A percentile compares a stretch with the other conserved stretches of the same genome.
Evolutionary conservation across 164 flowering plant genomes (phyloP).

Genomic region (Magnolia changhungtana): DNA sequence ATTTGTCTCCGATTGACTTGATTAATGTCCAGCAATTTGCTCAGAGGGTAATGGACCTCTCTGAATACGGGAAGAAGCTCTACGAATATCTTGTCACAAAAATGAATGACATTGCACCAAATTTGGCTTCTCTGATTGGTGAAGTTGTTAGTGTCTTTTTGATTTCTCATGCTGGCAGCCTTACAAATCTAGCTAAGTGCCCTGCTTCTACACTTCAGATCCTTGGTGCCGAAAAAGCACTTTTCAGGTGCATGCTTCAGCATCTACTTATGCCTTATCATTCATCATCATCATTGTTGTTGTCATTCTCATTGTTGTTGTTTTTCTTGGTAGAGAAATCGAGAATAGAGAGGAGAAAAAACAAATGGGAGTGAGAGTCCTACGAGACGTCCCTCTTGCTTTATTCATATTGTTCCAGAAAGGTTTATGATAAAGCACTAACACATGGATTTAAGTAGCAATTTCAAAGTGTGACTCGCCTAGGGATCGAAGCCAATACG

Average conservation of each 20-base stretch:
- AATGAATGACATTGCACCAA: conserved; percentile 98
- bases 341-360: neutral
- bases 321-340: neutral
- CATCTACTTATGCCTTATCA: neutral
- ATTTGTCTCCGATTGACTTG: conserved; percentile 82
- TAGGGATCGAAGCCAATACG: too few relatives aligned
- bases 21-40: conserved; percentile 91
- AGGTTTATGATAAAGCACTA: too few relatives aligned
- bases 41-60: conserved; percentile 87
- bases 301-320: neutral
- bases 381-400: too few relatives aligned
- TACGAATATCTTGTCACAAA: conserved; percentile 87
- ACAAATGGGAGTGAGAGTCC: too few relatives aligned
- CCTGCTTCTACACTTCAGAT: conserved; percentile 99
- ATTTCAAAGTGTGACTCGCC: too few relatives aligned
- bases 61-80: conserved; percentile 81
- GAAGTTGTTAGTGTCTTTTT: conserved; percentile 95
- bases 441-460: too few relatives aligned
- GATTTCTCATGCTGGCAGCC: conserved; percentile 99
- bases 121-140: conserved; percentile 93
- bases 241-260: conserved; percentile 61
- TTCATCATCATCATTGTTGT: too few relatives aligned
- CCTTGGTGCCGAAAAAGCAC: conserved; percentile 99
- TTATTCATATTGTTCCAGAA: too few relatives aligned
- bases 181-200: conserved; percentile 94